Evolutionary conservation across 169 alveolate species (phyloP), one percentile per base, ranked within the genome.

Genomic region (Cryptosporidium ubiquitum): DNA sequence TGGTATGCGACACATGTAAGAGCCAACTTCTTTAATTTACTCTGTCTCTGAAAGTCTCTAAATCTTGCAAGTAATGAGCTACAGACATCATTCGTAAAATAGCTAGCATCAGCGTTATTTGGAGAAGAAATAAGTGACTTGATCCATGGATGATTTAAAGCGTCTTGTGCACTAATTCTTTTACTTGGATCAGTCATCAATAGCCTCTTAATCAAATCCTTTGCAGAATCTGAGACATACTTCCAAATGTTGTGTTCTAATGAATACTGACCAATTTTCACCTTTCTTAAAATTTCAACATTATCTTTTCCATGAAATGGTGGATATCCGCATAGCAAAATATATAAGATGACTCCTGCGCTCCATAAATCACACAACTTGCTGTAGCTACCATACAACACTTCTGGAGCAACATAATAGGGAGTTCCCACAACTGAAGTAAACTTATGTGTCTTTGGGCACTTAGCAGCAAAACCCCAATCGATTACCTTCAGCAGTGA

Each of bases 331-430:
- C 96, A 95, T 5, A 95, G 92, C 12, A 94, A 86, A 75, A 93
- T 95, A 85, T 92, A 94, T 73, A 96, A 84, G 40, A 96, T 96
- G n/a, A 96, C 98, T 14, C 99, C 98, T 60, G 96, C 95, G 51
- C 97, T 94, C 98, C 99, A 96, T 37, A 97, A 93, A 91, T 98
- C 99, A 92, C 99, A 97, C 69, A 92, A 91, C 93, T 96, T 96
- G 86, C 96, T 97, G 91, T 98, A 98, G 70, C 94, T 93, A 39
- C 98, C 97, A 58, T 92, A 85, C 37, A 98, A 86, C 14, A 98
- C 99, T 86, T 98, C 99, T 0, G 99, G 99, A 1, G 99, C 98
- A 29, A 98, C 96, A 92, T 97, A 98, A 89, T 97, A 98, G 9
- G 99, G 99, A 5, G 98, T 96, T 33, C 98, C 98, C 33, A 96